Percentiles rank a stretch among this genome's conserved stretches.
Conservation (phyloP, 1,284 basidiomycete species). For the Pascua guehoae region DNA sequence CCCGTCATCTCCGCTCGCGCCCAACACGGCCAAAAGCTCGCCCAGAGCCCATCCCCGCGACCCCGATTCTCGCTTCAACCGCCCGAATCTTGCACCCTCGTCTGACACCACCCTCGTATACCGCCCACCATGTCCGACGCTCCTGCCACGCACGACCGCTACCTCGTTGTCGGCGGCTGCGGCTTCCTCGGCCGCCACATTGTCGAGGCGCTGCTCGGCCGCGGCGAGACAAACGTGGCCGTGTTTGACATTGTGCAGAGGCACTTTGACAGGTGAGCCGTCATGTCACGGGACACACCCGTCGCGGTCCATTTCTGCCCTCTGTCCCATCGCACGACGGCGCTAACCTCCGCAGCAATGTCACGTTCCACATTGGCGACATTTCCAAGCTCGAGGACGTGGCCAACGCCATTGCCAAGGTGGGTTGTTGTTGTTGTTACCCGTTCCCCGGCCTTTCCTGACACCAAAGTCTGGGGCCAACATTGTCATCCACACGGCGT, state of each 20-base stretch:
- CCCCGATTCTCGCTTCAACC: too few relatives aligned
- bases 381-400: slow-evolving; percentile 73
- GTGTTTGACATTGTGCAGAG: slow-evolving; percentile 88
- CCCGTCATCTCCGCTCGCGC: too few relatives aligned
- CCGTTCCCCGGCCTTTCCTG: background rate
- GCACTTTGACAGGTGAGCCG: slow-evolving; percentile 58
- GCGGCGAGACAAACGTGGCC: slow-evolving; percentile 69
- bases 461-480: slow-evolving; percentile 67
- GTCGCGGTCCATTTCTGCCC: too few relatives aligned
- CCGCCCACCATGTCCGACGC: slow-evolving; percentile 15
- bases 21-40: background rate
- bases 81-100: background rate
- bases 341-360: slow-evolving; percentile 53
- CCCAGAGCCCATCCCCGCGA: background rate
- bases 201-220: slow-evolving; percentile 71
- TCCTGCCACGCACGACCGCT: slow-evolving; percentile 34
- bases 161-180: slow-evolving; percentile 81
- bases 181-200: slow-evolving; percentile 90
- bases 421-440: slow-evolving; percentile 44
- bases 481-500: slow-evolving; percentile 93
- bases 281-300: background rate
- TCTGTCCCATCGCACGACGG: background rate
- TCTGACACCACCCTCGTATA: background rate
- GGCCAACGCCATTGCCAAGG: slow-evolving; percentile 67
- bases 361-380: slow-evolving; percentile 80